Evolutionary conservation across 2,329 filamentous ascomycete genomes (phyloP).

Genomic region (Verticillium klebahnii): DNA sequence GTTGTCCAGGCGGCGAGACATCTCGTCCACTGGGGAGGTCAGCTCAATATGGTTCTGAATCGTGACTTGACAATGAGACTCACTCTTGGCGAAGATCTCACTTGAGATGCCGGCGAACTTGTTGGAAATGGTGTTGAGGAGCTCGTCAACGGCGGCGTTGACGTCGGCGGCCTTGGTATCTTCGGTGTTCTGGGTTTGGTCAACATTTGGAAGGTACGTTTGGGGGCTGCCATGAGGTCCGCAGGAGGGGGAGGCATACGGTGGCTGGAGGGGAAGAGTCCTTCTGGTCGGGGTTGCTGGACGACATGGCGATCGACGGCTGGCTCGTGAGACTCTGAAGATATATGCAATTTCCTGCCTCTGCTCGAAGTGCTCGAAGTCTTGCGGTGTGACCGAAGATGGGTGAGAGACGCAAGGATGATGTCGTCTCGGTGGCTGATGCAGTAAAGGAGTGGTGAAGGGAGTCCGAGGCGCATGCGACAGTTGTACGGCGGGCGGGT

Average conservation of each 20-base stretch:
- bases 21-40: slow-evolving; percentile 75
- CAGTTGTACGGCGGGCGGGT: neutral
- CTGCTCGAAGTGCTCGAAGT: too few species aligned
- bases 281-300: slow-evolving; percentile 26
- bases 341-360: too few species aligned
- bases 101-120: slow-evolving; percentile 83
- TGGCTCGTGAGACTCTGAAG: neutral
- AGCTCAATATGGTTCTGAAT: neutral
- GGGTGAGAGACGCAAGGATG: neutral
- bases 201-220: neutral
- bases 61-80: slow-evolving; percentile 23
- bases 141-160: slow-evolving; percentile 76
- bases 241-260: neutral
- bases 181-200: slow-evolving; percentile 29
- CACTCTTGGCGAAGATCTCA: slow-evolving; percentile 87
- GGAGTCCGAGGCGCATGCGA: neutral
- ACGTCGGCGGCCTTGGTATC: slow-evolving; percentile 55
- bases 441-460: neutral
- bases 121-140: slow-evolving; percentile 76
- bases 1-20: slow-evolving; percentile 80
- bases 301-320: slow-evolving; percentile 25
- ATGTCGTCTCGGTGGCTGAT: neutral
- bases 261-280: neutral
- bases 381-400: too few species aligned
- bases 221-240: neutral